These are phyloP conservation scores for Pseudognaphalium luteoalbum DNA, from an alignment of 129 eudicot species.

Conservation along the genomic window DNA sequence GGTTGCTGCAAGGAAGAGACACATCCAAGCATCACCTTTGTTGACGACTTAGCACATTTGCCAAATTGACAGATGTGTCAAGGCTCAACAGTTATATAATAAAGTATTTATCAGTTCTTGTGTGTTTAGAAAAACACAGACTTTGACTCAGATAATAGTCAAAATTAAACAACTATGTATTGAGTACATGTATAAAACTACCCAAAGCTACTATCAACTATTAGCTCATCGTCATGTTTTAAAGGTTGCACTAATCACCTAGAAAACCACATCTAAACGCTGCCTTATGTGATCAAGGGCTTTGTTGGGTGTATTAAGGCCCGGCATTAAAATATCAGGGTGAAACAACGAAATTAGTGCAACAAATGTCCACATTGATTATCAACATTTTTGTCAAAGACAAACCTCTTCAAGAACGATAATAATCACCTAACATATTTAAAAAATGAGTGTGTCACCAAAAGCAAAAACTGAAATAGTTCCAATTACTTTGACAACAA, in stretches of 20 bases:
- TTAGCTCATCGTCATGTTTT: neutral
- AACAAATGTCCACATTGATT: neutral
- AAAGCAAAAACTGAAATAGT: neutral
- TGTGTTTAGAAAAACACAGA: neutral
- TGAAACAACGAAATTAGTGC: neutral
- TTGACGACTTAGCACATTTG: neutral
- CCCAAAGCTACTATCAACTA: neutral
- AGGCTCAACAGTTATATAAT: neutral
- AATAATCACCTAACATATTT: neutral
- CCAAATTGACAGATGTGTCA: neutral
- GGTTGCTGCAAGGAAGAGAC: neutral
- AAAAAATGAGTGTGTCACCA: neutral
- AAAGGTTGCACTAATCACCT: neutral
- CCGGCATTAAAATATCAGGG: neutral
- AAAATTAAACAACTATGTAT: neutral
- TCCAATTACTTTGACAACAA: neutral
- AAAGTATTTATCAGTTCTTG: neutral
- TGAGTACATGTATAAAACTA: neutral
- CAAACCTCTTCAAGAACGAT: neutral
- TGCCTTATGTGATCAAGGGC: neutral
- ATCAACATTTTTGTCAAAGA: neutral
- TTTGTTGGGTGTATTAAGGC: neutral
- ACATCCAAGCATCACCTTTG: too few species aligned
- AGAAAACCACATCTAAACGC: neutral
- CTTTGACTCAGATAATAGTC: neutral